Base-by-base conservation (phyloP, 805 yeast genomes). In the Yarrowia sp. region DNA sequence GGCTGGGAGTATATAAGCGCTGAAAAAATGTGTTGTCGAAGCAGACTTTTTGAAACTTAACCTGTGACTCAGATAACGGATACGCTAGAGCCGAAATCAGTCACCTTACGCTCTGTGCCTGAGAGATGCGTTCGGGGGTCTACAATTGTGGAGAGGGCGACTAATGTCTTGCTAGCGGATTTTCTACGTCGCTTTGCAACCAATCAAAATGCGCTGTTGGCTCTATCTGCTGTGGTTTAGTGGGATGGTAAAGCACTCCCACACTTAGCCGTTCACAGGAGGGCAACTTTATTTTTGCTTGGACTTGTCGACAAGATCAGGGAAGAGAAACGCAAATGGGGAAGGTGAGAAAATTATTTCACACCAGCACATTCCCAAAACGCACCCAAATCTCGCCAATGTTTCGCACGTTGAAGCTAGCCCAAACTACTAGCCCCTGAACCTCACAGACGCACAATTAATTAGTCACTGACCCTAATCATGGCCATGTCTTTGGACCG, bases 61-160 rank as follows among this genome's bases (percentile, higher is more conserved):
- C 58, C 50, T 43, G 64, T 58, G 64, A 58, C 50, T 58, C 64
- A 58, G 64, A 58, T 58, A 58, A 58, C 64, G 64, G 64, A 58
- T 58, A 43, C 41, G 50, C 46, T 58, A 38, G 64, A 43, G 45
- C 64, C 64, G 50, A 32, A 43, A 10, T 42, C 50, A 58, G 64
- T 58, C 64, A 58, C 41, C 36, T 4, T 16, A 42, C 64, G 45
- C 45, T 16, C 41, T n/a, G 16, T 42, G 64, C 64, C 42, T 58
- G 15, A 11, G 40, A 5, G 41, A 26, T 43, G 50, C 50, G 26
- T 26, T 12, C 8, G 3, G 35, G 5, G 36, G 36, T 16, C 19
- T 15, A 38, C 26, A 8, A 19, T 9, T 41, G 58, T 38, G 58
- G 58, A 53, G 43, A 53, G 8, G 32, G 32, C 32, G 19, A 19